phyloP scores from a whole-genome alignment of 495 filamentous ascomycete genomes.

The Penicillium atrosanguineum region DNA sequence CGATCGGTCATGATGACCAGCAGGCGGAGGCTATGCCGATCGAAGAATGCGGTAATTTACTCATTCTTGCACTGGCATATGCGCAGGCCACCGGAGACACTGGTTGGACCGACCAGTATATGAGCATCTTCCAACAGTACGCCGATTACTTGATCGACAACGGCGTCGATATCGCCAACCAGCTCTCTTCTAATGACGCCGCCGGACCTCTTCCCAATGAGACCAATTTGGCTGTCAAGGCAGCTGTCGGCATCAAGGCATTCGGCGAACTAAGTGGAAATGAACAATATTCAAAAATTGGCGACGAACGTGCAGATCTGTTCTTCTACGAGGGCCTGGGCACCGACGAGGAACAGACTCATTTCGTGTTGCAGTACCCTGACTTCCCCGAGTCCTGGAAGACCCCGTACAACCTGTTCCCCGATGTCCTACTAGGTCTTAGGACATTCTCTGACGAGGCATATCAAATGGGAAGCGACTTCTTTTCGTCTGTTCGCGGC shows the following conservation, averaged over 20 bases:
- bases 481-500: slow-evolving; percentile 37
- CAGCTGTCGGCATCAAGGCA: slow-evolving; percentile 53
- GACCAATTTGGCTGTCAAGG: slow-evolving; percentile 57
- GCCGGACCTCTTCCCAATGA: slow-evolving; percentile 50
- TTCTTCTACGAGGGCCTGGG: slow-evolving; percentile 41
- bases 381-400: slow-evolving; percentile 36
- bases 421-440: slow-evolving; percentile 44
- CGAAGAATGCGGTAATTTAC: slow-evolving; percentile 47
- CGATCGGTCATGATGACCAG: slow-evolving; percentile 47
- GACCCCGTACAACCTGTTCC: slow-evolving; percentile 46
- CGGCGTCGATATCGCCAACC: slow-evolving; percentile 45
- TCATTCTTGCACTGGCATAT: slow-evolving; percentile 45
- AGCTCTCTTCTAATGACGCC: slow-evolving; percentile 57
- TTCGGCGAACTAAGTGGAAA: slow-evolving; percentile 41
- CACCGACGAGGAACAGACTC: slow-evolving; percentile 33
- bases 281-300: slow-evolving; percentile 38
- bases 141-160: slow-evolving; percentile 52
- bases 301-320: slow-evolving; percentile 35
- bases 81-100: slow-evolving; percentile 40
- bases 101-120: slow-evolving; percentile 35
- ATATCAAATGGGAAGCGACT: slow-evolving; percentile 37
- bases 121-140: slow-evolving; percentile 38
- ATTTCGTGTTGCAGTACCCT: slow-evolving; percentile 46
- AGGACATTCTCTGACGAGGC: slow-evolving; percentile 36
- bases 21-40: slow-evolving; percentile 46